phyloP scores from a whole-genome alignment of 352 stramenopile species.

The Phytophthora crassamura region DNA sequence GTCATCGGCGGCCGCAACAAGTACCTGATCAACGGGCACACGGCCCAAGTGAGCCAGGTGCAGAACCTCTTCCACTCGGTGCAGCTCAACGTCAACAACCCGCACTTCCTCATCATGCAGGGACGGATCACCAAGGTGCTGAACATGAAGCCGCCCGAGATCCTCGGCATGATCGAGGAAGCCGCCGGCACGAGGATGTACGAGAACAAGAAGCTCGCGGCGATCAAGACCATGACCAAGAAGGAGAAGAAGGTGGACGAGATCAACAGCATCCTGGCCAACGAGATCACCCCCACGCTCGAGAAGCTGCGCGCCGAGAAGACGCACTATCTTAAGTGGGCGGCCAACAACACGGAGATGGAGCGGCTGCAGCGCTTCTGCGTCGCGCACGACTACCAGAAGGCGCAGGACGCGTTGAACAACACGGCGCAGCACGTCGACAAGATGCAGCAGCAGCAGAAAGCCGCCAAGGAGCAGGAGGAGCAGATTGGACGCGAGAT shows the following conservation, averaged over 20 bases:
- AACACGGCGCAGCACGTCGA: conserved; percentile 90
- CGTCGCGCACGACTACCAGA: conserved; percentile 95
- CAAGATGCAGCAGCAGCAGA: conserved; percentile 88
- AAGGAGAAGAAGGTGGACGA: conserved; percentile 99
- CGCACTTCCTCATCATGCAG: conserved; percentile 99
- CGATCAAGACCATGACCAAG: conserved; percentile 99
- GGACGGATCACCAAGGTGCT: conserved; percentile 98
- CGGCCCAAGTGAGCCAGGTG: conserved; percentile 97
- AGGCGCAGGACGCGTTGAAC: conserved; percentile 87
- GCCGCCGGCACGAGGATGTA: conserved; percentile 99
- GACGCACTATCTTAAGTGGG: conserved; percentile 98
- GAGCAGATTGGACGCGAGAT: conserved; percentile 70
- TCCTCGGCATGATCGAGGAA: conserved; percentile 99
- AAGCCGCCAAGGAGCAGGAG: conserved; percentile 67
- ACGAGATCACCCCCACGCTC: conserved; percentile 99
- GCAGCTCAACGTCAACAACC: conserved; percentile 99
- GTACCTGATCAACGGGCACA: conserved; percentile 99
- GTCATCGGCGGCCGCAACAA: conserved; percentile 99
- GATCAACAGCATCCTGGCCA: conserved; percentile 97
- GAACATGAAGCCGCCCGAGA: conserved; percentile 99
- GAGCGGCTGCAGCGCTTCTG: conserved; percentile 97
- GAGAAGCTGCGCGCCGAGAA: conserved; percentile 98
- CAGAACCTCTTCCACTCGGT: conserved; percentile 99
- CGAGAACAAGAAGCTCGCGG: conserved; percentile 98
- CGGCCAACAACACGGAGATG: conserved; percentile 98